A percentile compares a stretch with the other conserved stretches of the same genome.
These are phyloP conservation scores for Geotrichum carabidarum DNA, from an alignment of 1,139 yeast species.

Conservation along the genomic window DNA sequence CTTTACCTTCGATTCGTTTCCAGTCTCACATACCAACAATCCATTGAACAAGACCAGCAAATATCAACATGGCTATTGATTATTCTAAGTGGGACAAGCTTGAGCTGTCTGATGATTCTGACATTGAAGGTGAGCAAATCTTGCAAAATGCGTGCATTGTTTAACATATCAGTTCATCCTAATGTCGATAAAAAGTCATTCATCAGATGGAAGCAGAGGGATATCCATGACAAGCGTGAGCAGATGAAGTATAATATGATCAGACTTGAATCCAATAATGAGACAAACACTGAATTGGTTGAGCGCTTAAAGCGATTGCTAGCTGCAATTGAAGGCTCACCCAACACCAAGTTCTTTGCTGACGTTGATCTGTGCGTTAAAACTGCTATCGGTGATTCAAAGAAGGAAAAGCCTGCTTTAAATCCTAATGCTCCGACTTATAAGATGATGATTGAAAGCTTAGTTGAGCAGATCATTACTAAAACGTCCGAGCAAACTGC, in stretches of 20 bases:
- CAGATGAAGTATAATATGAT: slow-evolving; percentile 73
- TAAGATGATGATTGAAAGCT: slow-evolving; percentile 88
- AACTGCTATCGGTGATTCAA: slow-evolving; percentile 29
- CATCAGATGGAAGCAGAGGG: slow-evolving; percentile 94
- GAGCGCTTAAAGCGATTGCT: slow-evolving; percentile 64
- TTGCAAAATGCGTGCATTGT: background rate
- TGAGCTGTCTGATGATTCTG: slow-evolving; percentile 93
- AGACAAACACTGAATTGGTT: slow-evolving; percentile 73
- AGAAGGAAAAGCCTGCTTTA: slow-evolving; percentile 38
- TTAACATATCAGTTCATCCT: slow-evolving; percentile 65
- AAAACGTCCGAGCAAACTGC: slow-evolving; percentile 55
- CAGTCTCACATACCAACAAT: background rate
- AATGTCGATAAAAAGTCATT: slow-evolving; percentile 93
- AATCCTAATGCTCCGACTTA: slow-evolving; percentile 53
- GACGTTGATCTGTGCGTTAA: slow-evolving; percentile 14
- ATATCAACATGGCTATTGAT: slow-evolving; percentile 50
- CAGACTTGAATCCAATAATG: slow-evolving; percentile 63
- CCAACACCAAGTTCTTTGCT: slow-evolving; percentile 4
- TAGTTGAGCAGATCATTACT: slow-evolving; percentile 62
- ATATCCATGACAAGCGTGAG: slow-evolving; percentile 86
- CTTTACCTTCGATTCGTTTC: background rate
- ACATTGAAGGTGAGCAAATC: slow-evolving; percentile 51
- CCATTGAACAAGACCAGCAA: background rate
- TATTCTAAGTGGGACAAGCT: slow-evolving; percentile 97
- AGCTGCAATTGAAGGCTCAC: slow-evolving; percentile 27